Evolutionary conservation across 2,329 filamentous ascomycete genomes (phyloP).

Genomic region (Paecilomyces niveus): DNA sequence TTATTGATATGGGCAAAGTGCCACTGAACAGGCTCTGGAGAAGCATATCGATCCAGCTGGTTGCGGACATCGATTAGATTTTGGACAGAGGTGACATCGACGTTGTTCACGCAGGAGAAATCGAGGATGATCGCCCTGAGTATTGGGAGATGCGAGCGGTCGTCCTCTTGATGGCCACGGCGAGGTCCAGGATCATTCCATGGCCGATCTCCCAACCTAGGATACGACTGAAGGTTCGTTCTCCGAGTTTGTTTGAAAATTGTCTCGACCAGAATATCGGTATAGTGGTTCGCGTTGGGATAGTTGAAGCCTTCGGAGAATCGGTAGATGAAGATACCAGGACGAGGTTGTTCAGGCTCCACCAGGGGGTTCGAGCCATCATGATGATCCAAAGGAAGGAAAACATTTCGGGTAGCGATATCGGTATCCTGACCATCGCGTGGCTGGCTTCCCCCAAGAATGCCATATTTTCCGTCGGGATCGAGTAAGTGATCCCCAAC

Average conservation of each 20-base stretch:
- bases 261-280: conserved; percentile 66
- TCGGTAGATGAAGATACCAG: conserved; percentile 91
- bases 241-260: conserved; percentile 67
- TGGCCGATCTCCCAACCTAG: conserved; percentile 66
- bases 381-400: conserved; percentile 76
- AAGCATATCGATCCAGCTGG: conserved; percentile 77
- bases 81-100: conserved; percentile 89
- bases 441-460: conserved; percentile 32
- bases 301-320: conserved; percentile 96
- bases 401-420: conserved; percentile 63
- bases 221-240: conserved; percentile 62
- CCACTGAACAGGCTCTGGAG: conserved; percentile 82
- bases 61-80: conserved; percentile 90
- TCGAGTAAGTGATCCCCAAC: conserved; percentile 67
- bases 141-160: conserved; percentile 51
- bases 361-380: conserved; percentile 87
- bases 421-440: conserved; percentile 32
- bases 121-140: conserved; percentile 89
- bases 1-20: conserved; percentile 93
- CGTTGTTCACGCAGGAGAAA: conserved; percentile 87
- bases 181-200: conserved; percentile 90
- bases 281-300: conserved; percentile 81
- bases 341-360: conserved; percentile 72
- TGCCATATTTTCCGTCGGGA: conserved; percentile 55
- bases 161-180: conserved; percentile 45